Base-by-base conservation (phyloP, 2,329 filamentous ascomycete species). In the Rhinocladiella mackenziei region DNA sequence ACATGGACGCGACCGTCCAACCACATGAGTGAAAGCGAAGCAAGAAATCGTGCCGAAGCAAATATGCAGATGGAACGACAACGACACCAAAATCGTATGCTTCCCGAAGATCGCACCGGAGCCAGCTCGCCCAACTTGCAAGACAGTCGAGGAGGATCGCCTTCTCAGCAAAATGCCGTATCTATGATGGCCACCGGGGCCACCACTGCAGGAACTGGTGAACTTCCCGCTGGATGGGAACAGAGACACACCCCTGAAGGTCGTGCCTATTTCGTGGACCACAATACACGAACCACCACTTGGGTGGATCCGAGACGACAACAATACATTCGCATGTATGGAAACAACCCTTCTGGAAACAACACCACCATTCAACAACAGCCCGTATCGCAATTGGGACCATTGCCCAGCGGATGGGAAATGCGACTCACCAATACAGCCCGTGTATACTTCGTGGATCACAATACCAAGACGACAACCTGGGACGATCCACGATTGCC, bases 401-500 rank as follows among this genome's bases (percentile, higher is more conserved):
- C 92, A 18, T 69, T 98, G 35, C 92, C 92, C 2, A 97, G 92
- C 60, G 92, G 92, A 2, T 98, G 92, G 92, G 92, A 98, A 74
- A 98, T 98, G 92, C 87, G 92, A 49, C 81, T 98, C 39, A 98
- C 92, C 40, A 97, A 98, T 67, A 98, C 92, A 10, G 92, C 92
- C 19, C 80, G 92, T 48, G 92, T 98, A 11, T 98, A 98, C 70
- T 98, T 98, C 66, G 92, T 98, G 32, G 92, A 98, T 61, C 92
- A 98, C 71, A 98, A 98, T 70, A 98, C 92, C 32, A 98, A 98
- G 75, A 98, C 92, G 0, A 98, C 92, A 3, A 98, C 92, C 1
- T 98, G 92, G 92, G 92, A 98, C 62, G 92, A 98, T 61, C 92
- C 92, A 25, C 81, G 92, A 61, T 72, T 98, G 56, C 92, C 92